phyloP scores from a whole-genome alignment of 441 rosid genomes.

The Erodium trifolium region DNA sequence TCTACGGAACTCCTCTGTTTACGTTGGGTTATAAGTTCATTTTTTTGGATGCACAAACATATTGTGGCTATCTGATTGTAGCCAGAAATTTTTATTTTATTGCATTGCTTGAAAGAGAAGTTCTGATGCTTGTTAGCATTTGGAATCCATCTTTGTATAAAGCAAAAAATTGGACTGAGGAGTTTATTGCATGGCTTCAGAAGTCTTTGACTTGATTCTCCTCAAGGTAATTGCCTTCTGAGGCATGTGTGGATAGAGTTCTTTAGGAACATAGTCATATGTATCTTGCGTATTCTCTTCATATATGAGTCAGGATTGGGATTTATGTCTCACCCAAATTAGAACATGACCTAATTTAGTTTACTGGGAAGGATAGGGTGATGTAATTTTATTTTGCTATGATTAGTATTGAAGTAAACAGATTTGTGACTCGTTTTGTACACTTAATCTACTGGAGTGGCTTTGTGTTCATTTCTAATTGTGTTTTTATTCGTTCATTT shows the following conservation, averaged over 20 bases:
- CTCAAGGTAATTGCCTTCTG: slow-evolving; percentile 25
- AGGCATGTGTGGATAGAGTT: slow-evolving; percentile 18
- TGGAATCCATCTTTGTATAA: slow-evolving; percentile 15
- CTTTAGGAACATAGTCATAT: background rate
- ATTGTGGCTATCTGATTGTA: background rate
- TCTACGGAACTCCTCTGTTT: too few species aligned
- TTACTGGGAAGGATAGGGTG: too few species aligned
- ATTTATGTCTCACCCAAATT: too few species aligned
- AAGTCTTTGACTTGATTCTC: slow-evolving; percentile 17
- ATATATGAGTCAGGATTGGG: background rate
- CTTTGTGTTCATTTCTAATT: slow-evolving; percentile 11
- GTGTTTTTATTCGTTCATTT: slow-evolving; percentile 9
- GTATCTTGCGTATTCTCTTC: slow-evolving; percentile 1
- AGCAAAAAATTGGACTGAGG: slow-evolving; percentile 21
- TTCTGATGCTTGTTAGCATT: slow-evolving; percentile 13
- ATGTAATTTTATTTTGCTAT: too few species aligned
- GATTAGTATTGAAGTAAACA: too few species aligned
- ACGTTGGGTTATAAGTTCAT: too few species aligned
- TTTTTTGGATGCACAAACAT: too few species aligned
- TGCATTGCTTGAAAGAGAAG: slow-evolving; percentile 15
- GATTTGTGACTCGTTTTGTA: background rate
- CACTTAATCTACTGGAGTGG: background rate
- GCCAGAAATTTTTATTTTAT: background rate
- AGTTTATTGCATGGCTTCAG: slow-evolving; percentile 18
- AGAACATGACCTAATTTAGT: too few species aligned